Conservation (phyloP, 805 yeast species). For the Kluyveromyces siamensis region DNA sequence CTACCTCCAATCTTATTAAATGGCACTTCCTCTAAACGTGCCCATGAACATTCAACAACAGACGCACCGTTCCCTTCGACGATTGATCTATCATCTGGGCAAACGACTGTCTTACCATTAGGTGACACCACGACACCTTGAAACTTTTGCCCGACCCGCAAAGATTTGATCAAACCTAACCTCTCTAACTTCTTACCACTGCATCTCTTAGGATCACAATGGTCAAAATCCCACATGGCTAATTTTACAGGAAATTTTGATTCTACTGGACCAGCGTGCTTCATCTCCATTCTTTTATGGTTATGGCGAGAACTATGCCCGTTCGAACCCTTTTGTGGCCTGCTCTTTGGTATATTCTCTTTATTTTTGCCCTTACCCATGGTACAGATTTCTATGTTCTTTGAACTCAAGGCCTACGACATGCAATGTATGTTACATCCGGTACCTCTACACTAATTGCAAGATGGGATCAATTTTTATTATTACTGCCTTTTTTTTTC, state of each 20-base stretch:
- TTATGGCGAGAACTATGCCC: slow-evolving; percentile 49
- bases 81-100: slow-evolving; percentile 73
- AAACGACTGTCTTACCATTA: slow-evolving; percentile 80
- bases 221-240: slow-evolving; percentile 99
- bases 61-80: slow-evolving; percentile 87
- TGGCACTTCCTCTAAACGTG: slow-evolving; percentile 94
- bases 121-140: slow-evolving; percentile 89
- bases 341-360: slow-evolving; percentile 32
- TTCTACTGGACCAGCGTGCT: slow-evolving; percentile 15
- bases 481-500: neutral
- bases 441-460: no score
- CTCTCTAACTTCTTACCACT: slow-evolving; percentile 91
- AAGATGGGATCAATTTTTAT: neutral
- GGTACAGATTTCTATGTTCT: neutral
- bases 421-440: no score
- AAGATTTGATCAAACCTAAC: slow-evolving; percentile 66
- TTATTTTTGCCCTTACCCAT: slow-evolving; percentile 41
- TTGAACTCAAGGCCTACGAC: neutral
- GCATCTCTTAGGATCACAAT: slow-evolving; percentile 96
- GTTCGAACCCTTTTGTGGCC: slow-evolving; percentile 37
- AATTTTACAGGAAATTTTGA: slow-evolving; percentile 66
- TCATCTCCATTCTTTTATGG: slow-evolving; percentile 34
- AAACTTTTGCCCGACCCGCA: slow-evolving; percentile 90
- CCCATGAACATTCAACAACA: slow-evolving; percentile 98
- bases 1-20: slow-evolving; percentile 87